Evolutionary conservation across 139 green algal species (phyloP).

Genomic region (Coelastrella sp.): DNA sequence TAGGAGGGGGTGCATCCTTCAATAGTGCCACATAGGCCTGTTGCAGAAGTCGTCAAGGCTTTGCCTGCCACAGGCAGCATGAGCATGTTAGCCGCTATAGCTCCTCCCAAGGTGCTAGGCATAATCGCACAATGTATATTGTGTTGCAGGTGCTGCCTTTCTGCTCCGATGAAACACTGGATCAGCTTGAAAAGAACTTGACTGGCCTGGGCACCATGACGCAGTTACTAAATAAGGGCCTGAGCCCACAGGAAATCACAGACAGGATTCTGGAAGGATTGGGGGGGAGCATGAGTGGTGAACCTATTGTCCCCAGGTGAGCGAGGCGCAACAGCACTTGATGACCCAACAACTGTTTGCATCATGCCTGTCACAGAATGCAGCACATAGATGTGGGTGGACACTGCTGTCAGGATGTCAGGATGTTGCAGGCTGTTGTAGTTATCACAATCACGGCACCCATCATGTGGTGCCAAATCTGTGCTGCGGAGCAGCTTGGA

Average conservation of each 20-base stretch:
- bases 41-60: too few relatives aligned
- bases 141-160: slow-evolving; percentile 84
- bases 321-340: neutral
- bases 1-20: slow-evolving; percentile 30
- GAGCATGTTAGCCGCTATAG: too few relatives aligned
- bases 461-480: neutral
- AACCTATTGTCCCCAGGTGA: slow-evolving; percentile 63
- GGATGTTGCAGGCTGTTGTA: neutral
- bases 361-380: neutral
- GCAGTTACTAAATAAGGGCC: slow-evolving; percentile 73
- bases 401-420: neutral
- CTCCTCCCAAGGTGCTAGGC: too few relatives aligned
- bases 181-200: slow-evolving; percentile 85
- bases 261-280: slow-evolving; percentile 77
- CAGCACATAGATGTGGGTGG: neutral
- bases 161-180: slow-evolving; percentile 88
- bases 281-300: slow-evolving; percentile 53
- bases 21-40: too few relatives aligned
- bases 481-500: neutral
- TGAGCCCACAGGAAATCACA: slow-evolving; percentile 71
- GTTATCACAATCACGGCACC: neutral
- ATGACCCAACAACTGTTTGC: too few relatives aligned
- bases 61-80: too few relatives aligned
- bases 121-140: neutral
- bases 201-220: slow-evolving; percentile 66